These are phyloP conservation scores for Wallacemonas collosoma DNA, from an alignment of 208 protist species.

Conservation along the genomic window DNA sequence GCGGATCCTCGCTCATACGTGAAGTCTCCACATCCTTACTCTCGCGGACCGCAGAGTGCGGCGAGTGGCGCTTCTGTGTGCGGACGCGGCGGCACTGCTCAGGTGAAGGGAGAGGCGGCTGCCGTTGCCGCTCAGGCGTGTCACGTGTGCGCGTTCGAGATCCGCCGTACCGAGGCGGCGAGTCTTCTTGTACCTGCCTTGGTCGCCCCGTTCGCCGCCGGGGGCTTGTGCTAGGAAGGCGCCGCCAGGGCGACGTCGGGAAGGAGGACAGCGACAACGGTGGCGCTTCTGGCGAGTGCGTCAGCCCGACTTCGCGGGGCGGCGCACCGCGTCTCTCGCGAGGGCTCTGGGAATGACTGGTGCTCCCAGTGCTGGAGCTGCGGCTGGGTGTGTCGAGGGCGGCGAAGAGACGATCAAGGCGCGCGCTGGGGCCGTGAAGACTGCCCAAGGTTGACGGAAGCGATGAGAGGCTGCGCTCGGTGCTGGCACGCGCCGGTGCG, in stretches of 20 bases:
- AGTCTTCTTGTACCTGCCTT: too few species aligned
- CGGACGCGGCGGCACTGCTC: too few species aligned
- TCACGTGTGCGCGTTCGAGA: too few species aligned
- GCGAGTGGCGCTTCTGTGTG: too few species aligned
- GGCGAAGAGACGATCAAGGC: constrained; percentile 13
- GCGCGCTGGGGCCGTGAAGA: constrained; percentile 1
- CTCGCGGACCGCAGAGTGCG: too few species aligned
- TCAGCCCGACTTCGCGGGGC: not conserved
- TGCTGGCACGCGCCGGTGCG: not conserved
- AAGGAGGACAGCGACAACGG: not conserved
- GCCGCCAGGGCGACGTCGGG: not conserved
- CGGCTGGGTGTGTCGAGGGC: constrained; percentile 1
- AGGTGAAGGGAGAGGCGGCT: too few species aligned
- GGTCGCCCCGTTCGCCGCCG: too few species aligned
- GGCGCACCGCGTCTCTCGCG: not conserved
- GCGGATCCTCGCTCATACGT: too few species aligned
- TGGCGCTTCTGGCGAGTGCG: not conserved
- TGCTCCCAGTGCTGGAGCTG: not conserved
- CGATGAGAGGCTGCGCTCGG: constrained; percentile 1
- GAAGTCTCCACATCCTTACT: too few species aligned
- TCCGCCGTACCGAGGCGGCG: too few species aligned
- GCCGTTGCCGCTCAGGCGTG: too few species aligned
- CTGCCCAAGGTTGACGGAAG: constrained; percentile 12
- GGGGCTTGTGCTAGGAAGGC: too few species aligned
- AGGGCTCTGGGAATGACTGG: not conserved